phyloP scores from a whole-genome alignment of 2,329 filamentous ascomycete species.

The Trichoderma gracile region DNA sequence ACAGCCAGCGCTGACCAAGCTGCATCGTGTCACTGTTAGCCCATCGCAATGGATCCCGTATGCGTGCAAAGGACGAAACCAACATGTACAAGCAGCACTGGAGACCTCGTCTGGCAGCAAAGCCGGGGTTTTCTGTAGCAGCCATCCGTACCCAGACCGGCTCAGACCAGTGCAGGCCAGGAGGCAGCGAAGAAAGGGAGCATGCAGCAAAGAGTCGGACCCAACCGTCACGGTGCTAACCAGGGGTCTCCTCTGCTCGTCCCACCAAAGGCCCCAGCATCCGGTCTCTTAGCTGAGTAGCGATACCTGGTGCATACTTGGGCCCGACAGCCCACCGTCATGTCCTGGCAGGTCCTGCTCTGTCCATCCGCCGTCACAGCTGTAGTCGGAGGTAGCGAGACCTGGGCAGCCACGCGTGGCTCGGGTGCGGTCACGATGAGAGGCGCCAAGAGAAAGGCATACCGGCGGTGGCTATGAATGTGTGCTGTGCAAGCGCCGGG shows the following conservation, averaged over 20 bases:
- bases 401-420: constrained; percentile 12
- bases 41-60: background rate
- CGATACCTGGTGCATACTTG: constrained; percentile 1
- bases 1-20: background rate
- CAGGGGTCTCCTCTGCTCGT: constrained; percentile 16
- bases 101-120: no score
- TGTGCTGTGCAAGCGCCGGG: background rate
- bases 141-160: background rate
- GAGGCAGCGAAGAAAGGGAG: background rate
- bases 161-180: background rate
- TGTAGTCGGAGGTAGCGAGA: constrained; percentile 1
- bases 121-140: background rate
- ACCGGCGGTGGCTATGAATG: background rate
- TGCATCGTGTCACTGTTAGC: constrained; percentile 8
- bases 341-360: background rate
- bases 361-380: background rate
- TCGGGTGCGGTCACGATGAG: background rate
- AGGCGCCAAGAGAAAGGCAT: background rate
- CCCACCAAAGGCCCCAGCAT: constrained; percentile 10
- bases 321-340: background rate
- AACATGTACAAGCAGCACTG: background rate
- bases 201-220: background rate
- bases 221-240: constrained; percentile 13
- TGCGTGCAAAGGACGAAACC: background rate
- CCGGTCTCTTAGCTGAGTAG: constrained; percentile 4